phyloP scores from a whole-genome alignment of 2,329 filamentous ascomycete genomes.

The Hymenoscyphus fraxineus region DNA sequence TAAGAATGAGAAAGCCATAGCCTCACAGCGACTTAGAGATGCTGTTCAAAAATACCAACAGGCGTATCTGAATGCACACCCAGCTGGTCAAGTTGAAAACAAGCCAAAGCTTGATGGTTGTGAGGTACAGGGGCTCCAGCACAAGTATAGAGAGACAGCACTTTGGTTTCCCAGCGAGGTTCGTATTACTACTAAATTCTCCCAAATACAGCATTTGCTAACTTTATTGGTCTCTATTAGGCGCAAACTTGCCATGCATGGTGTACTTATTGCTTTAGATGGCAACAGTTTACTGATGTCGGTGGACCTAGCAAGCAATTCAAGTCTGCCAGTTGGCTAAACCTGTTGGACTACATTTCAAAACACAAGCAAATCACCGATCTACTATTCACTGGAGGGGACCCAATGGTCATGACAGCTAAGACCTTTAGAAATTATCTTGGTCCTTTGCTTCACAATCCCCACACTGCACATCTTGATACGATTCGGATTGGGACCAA shows the following conservation, averaged over 20 bases:
- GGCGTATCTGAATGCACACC: slow-evolving; percentile 10
- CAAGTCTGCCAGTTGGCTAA: not conserved
- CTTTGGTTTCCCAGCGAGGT: slow-evolving; percentile 15
- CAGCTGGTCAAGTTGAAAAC: slow-evolving; percentile 11
- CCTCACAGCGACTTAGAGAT: not conserved
- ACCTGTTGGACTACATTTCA: slow-evolving; percentile 5
- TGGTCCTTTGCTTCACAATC: slow-evolving; percentile 6
- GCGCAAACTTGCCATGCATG: slow-evolving; percentile 14
- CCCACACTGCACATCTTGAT: slow-evolving; percentile 7
- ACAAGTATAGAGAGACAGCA: slow-evolving; percentile 14
- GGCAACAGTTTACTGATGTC: slow-evolving; percentile 11
- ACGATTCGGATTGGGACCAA: slow-evolving; percentile 15
- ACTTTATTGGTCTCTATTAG: not conserved
- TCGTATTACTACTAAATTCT: not conserved
- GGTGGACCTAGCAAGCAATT: slow-evolving; percentile 5
- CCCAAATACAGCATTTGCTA: not conserved
- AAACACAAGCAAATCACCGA: slow-evolving; percentile 7
- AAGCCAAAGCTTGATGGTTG: slow-evolving; percentile 8
- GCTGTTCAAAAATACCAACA: not conserved
- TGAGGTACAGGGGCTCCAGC: slow-evolving; percentile 8
- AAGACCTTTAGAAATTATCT: slow-evolving; percentile 5
- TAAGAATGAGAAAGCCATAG: not conserved
- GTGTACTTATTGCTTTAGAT: slow-evolving; percentile 16
- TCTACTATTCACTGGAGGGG: slow-evolving; percentile 15
- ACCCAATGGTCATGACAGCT: slow-evolving; percentile 13